These are phyloP conservation scores for Alternaria brassicae DNA, from an alignment of 2,329 filamentous ascomycete species.

Conservation along the genomic window DNA sequence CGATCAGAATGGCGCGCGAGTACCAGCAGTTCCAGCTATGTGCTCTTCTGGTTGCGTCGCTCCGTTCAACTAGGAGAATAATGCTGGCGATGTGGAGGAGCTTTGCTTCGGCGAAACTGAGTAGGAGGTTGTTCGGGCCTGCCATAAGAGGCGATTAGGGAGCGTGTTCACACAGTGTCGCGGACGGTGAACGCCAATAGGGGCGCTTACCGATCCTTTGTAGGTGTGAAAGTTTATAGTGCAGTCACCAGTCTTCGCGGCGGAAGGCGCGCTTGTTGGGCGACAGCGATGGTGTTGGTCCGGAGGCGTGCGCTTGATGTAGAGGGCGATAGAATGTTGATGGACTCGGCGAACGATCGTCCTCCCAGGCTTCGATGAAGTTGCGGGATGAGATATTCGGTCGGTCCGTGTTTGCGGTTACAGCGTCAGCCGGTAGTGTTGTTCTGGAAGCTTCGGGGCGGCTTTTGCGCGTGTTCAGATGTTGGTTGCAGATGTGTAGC, in stretches of 20 bases:
- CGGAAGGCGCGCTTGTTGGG: neutral
- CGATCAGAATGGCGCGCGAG: constrained; percentile 33
- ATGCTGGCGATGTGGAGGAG: constrained; percentile 44
- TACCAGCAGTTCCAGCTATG: constrained; percentile 39
- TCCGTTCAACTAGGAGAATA: constrained; percentile 38
- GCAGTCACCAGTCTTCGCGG: neutral
- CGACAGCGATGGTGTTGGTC: neutral
- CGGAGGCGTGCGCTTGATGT: neutral
- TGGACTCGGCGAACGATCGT: neutral
- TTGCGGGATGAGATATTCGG: neutral
- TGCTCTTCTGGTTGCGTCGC: constrained; percentile 33
- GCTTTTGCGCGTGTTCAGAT: constrained; percentile 16
- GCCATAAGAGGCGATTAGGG: constrained; percentile 41
- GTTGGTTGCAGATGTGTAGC: constrained; percentile 19
- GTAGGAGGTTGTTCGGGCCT: constrained; percentile 39
- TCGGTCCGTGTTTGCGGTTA: neutral
- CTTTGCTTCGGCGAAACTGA: constrained; percentile 42
- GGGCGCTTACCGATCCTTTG: constrained; percentile 26
- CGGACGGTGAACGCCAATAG: constrained; percentile 21
- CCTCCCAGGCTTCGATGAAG: neutral
- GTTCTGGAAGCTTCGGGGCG: constrained; percentile 38
- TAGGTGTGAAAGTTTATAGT: neutral
- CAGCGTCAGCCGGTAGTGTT: neutral
- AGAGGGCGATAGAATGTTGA: neutral
- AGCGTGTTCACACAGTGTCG: constrained; percentile 15